Conservation (phyloP, 2,329 filamentous ascomycete genomes). For the Stemphylium vesicarium region DNA sequence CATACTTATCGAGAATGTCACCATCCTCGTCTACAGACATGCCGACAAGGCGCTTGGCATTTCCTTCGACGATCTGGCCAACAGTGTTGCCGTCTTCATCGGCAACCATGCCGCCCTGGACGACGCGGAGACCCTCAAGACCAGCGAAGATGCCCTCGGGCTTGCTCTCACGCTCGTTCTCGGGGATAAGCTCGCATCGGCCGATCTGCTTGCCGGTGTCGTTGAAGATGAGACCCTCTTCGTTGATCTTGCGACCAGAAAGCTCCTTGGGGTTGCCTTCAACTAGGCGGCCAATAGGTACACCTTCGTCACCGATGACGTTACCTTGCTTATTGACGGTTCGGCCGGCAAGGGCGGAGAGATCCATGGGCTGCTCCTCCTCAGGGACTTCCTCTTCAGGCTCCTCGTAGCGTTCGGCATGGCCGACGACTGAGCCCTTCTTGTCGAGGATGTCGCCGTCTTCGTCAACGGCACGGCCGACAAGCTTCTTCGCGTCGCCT, state of each 20-base stretch:
- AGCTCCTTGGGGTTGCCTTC: slow-evolving; percentile 70
- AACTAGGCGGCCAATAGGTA: slow-evolving; percentile 67
- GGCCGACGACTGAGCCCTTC: slow-evolving; percentile 60
- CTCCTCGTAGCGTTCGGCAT: slow-evolving; percentile 64
- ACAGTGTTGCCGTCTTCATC: slow-evolving; percentile 60
- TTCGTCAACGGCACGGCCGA: slow-evolving; percentile 58
- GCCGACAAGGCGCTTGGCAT: slow-evolving; percentile 65
- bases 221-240: slow-evolving; percentile 73
- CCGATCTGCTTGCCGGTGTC: slow-evolving; percentile 75
- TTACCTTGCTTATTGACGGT: slow-evolving; percentile 59
- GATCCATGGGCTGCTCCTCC: slow-evolving; percentile 52
- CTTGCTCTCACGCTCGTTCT: slow-evolving; percentile 64
- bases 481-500: slow-evolving; percentile 59
- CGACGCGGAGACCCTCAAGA: slow-evolving; percentile 56
- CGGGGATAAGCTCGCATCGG: slow-evolving; percentile 70
- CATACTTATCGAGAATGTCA: slow-evolving; percentile 66
- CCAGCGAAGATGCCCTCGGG: slow-evolving; percentile 59
- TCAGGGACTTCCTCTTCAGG: slow-evolving; percentile 64
- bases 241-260: slow-evolving; percentile 72
- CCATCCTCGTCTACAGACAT: slow-evolving; percentile 67
- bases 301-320: slow-evolving; percentile 58
- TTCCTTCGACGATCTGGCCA: slow-evolving; percentile 63
- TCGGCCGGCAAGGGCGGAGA: slow-evolving; percentile 55
- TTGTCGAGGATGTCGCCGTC: slow-evolving; percentile 62
- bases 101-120: slow-evolving; percentile 56